A percentile compares a stretch with the other conserved stretches of the same genome.
phyloP scores from a whole-genome alignment of 2,329 filamentous ascomycete species.

The Talaromyces islandicus region DNA sequence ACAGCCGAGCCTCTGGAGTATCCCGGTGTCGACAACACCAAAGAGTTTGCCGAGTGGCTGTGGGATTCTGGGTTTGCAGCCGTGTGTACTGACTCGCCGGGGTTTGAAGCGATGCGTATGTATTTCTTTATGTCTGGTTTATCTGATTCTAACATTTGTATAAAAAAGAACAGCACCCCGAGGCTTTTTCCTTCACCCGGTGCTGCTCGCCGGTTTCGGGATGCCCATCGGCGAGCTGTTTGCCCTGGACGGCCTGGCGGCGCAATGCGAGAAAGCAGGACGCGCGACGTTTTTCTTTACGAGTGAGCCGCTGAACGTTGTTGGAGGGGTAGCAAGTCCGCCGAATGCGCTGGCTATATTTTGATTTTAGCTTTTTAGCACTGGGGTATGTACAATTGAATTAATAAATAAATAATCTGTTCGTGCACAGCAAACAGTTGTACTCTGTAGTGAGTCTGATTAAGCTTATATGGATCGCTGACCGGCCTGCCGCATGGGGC shows the following conservation, averaged over 20 bases:
- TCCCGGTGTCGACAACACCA: conserved; percentile 40
- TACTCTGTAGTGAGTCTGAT: not conserved
- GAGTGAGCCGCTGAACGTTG: conserved; percentile 38
- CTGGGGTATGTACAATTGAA: too few relatives aligned
- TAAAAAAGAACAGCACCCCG: conserved; percentile 1
- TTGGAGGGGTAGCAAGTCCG: conserved; percentile 30
- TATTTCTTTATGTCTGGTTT: not conserved
- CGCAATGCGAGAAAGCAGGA: conserved; percentile 30
- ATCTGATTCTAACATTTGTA: conserved; percentile 7
- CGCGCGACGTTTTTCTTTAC: conserved; percentile 42
- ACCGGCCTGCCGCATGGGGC: not conserved
- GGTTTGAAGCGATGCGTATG: conserved; percentile 21
- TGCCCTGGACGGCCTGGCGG: conserved; percentile 36
- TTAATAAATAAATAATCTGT: not conserved
- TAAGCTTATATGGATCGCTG: not conserved
- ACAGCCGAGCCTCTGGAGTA: conserved; percentile 7
- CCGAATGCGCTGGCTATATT: conserved; percentile 24
- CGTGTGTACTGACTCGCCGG: conserved; percentile 20
- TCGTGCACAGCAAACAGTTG: too few relatives aligned
- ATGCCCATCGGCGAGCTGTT: conserved; percentile 43
- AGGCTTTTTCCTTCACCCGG: conserved; percentile 32
- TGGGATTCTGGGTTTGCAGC: conserved; percentile 48
- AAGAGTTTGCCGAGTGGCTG: conserved; percentile 47
- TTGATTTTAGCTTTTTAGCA: conserved; percentile 2
- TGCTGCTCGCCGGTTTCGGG: conserved; percentile 36